Evolutionary conservation across 306 rosid species (phyloP), one percentile per base, ranked within the genome.

Genomic region (Dryas drummondii): DNA sequence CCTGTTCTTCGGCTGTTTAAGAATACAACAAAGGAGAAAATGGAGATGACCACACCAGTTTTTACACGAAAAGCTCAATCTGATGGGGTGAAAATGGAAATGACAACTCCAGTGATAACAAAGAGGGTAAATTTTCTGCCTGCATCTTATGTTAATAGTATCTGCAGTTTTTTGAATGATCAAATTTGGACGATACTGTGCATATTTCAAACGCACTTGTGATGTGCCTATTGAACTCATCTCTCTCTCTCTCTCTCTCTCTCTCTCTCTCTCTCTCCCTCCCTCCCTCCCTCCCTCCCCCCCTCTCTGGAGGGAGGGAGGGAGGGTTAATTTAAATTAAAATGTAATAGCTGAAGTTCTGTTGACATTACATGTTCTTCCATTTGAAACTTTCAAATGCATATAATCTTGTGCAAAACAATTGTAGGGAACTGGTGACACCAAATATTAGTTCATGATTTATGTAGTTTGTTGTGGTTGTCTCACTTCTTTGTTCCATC

Each of bases 1-100:
- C 59, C 59, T 44, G 50, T 5, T 77, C 41, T 72, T 78, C 50
- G 76, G 63, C 41, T 86, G 64, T 55, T 87, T 75, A 53, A 94
- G 98, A 91, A 94, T 84, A 82, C 88, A 55, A 72, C 3, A 27
- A 85, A 76, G 67, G 98, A 91, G 84, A 86, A 81, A 82, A 94
- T 94, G 97, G 97, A 91, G 82, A 94, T 94, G 97, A 94, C 97
- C 57, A 86, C 97, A 7, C 98, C 97, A 2, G 98, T 94, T 79
- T 76, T 88, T 60, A 90, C 97, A 6, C 85, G 87, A 72, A 91
- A 86, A 83, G 78, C 73, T 62, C 88, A 80, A 71, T 73, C 91
- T n/a, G 87, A 75, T 56, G 96, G 92, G 66, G 86, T 81, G 87
- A 91, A 90, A 85, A 90, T 90, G 98, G 97, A 90, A 53, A 94